A percentile compares a stretch with the other conserved stretches of the same genome.
Evolutionary conservation across 306 rosid species (phyloP).

Genomic region (Ceratonia siliqua): DNA sequence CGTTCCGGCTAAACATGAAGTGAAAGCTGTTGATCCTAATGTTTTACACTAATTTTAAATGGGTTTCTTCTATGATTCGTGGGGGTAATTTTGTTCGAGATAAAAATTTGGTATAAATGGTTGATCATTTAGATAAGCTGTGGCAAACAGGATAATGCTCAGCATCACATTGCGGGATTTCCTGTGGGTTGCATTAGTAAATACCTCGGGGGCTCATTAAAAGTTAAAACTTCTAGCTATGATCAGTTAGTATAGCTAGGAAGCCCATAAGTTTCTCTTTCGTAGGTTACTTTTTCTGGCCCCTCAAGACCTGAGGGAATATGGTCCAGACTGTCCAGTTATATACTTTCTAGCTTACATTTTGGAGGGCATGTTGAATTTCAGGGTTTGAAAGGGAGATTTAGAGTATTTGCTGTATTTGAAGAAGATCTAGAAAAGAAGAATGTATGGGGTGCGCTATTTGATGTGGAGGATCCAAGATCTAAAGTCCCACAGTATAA

Average conservation of each 20-base stretch:
- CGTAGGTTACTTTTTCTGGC: not conserved
- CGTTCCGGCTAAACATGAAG: not conserved
- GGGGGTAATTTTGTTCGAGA: slow-evolving; percentile 1
- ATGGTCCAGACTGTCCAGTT: not conserved
- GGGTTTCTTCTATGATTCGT: not conserved
- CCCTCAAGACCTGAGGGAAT: not conserved
- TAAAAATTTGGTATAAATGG: not conserved
- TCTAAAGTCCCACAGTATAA: slow-evolving; percentile 63
- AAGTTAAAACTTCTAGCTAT: not conserved
- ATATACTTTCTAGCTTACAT: too few species aligned
- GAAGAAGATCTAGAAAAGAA: slow-evolving; percentile 73
- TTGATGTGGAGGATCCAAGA: slow-evolving; percentile 97
- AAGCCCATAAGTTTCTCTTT: not conserved
- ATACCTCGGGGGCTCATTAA: not conserved
- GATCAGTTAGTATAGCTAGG: not conserved
- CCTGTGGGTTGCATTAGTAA: not conserved
- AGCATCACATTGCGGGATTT: not conserved
- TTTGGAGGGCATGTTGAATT: slow-evolving; percentile 32
- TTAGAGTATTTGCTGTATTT: slow-evolving; percentile 76
- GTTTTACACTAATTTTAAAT: not conserved
- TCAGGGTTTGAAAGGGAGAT: slow-evolving; percentile 74
- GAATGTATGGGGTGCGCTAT: slow-evolving; percentile 78
- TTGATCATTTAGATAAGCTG: not conserved
- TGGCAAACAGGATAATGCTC: not conserved
- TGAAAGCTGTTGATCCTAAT: not conserved